These are phyloP conservation scores for Pleurotus sapidus DNA, from an alignment of 768 basidiomycete species.

Conservation along the genomic window DNA sequence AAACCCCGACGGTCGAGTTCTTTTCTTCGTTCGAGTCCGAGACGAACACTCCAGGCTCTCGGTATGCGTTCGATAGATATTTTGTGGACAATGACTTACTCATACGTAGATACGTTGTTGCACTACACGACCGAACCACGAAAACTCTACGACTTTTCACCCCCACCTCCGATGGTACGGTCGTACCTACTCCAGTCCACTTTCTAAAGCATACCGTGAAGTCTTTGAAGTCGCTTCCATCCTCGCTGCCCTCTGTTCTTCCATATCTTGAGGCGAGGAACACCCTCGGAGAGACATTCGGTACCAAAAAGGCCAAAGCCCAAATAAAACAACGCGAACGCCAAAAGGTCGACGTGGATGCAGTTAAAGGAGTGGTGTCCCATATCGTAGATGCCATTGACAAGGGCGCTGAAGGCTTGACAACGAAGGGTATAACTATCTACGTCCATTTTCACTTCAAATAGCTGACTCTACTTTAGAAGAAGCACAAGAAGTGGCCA, in stretches of 20 bases:
- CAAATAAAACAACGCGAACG: conserved; percentile 83
- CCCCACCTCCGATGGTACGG: conserved; percentile 13
- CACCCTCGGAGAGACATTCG: conserved; percentile 88
- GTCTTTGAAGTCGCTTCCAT: conserved; percentile 65
- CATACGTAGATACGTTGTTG: conserved; percentile 73
- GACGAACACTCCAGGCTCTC: conserved; percentile 56
- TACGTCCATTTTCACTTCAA: not conserved
- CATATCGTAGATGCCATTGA: conserved; percentile 85
- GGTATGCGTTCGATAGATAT: conserved; percentile 44
- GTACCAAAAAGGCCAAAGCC: conserved; percentile 90
- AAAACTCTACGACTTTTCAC: conserved; percentile 62
- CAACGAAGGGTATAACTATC: conserved; percentile 57
- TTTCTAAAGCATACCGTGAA: conserved; percentile 80
- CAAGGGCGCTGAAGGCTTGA: conserved; percentile 63
- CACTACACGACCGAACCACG: conserved; percentile 75
- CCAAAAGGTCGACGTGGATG: conserved; percentile 84
- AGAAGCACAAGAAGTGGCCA: conserved; percentile 60
- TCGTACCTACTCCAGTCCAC: conserved; percentile 61
- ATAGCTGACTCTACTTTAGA: conserved; percentile 37
- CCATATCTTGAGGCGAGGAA: conserved; percentile 65
- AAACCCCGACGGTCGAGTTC: conserved; percentile 83
- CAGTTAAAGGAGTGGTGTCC: conserved; percentile 81
- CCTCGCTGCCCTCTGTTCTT: conserved; percentile 44
- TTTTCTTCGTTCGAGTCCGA: conserved; percentile 57
- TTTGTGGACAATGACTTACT: not conserved